Evolutionary conservation across 495 filamentous ascomycete species (phyloP).

Genomic region (Lasiosphaeria miniovina): DNA sequence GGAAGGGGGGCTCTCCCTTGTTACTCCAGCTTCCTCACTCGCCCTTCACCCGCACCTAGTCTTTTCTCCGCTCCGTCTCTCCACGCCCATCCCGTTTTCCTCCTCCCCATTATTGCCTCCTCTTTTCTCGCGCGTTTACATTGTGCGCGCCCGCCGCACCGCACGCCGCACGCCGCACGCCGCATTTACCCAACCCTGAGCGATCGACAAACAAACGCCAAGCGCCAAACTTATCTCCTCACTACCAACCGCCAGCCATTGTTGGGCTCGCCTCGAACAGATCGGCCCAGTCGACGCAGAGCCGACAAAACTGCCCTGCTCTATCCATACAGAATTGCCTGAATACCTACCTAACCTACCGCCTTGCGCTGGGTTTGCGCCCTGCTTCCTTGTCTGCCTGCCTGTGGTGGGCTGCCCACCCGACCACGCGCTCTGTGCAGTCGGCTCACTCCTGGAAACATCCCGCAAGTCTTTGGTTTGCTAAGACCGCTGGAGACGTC

Average conservation of each 20-base stretch:
- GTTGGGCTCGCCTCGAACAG: too few species aligned
- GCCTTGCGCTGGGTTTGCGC: too few species aligned
- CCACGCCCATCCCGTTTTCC: constrained; percentile 12
- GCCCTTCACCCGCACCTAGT: constrained; percentile 6
- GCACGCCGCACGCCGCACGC: neutral
- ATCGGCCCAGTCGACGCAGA: neutral
- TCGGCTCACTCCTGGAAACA: too few species aligned
- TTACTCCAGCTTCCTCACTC: neutral
- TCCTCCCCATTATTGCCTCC: constrained; percentile 4
- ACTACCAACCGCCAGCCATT: too few species aligned
- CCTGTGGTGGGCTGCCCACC: too few species aligned
- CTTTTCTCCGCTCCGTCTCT: constrained; percentile 24
- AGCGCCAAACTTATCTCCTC: neutral
- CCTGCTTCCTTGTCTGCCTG: too few species aligned
- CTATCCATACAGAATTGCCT: too few species aligned
- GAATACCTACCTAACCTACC: too few species aligned
- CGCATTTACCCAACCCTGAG: constrained; percentile 28
- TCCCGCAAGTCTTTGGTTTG: too few species aligned
- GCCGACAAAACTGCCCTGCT: too few species aligned
- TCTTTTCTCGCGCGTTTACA: constrained; percentile 14
- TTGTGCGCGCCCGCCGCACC: too few species aligned
- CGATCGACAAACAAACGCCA: constrained; percentile 1
- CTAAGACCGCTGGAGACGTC: constrained; percentile 4
- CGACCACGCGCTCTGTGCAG: too few species aligned
- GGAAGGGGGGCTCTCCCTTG: neutral